Percentiles rank a stretch among this genome's conserved stretches.
Evolutionary conservation across 108 stramenopile genomes (phyloP).

Genomic region (Pinguiococcus pyrenoidosus): DNA sequence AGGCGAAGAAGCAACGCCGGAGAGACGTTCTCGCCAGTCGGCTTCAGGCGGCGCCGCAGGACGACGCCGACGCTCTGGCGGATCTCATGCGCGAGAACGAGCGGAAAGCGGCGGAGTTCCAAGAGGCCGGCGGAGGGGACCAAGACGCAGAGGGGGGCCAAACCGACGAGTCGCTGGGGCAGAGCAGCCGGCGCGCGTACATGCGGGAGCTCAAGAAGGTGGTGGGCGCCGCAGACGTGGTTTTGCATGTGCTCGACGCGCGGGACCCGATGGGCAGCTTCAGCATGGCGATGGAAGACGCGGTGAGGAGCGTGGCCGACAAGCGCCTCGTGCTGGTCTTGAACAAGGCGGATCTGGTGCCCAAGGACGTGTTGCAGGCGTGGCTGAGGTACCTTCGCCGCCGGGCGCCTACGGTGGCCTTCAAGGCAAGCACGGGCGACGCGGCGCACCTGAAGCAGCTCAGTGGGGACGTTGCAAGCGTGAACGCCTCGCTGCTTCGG

Average conservation of each 20-base stretch:
- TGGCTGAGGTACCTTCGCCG: slow-evolving; percentile 80
- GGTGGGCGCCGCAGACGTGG: slow-evolving; percentile 82
- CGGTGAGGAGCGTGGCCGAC: slow-evolving; percentile 61
- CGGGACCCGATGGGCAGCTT: slow-evolving; percentile 89
- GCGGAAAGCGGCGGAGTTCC: slow-evolving; percentile 11
- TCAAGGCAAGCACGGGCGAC: slow-evolving; percentile 77
- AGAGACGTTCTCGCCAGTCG: background rate
- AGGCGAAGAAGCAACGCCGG: slow-evolving; percentile 49
- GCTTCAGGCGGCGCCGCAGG: background rate
- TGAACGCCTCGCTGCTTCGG: too few relatives aligned
- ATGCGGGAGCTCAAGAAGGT: slow-evolving; percentile 82
- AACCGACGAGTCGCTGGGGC: slow-evolving; percentile 26
- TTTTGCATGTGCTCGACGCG: slow-evolving; percentile 94
- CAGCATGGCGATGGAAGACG: slow-evolving; percentile 60
- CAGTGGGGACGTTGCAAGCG: slow-evolving; percentile 27
- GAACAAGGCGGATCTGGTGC: slow-evolving; percentile 88
- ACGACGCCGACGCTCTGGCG: slow-evolving; percentile 8
- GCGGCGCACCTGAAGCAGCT: too few relatives aligned
- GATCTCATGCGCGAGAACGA: slow-evolving; percentile 16
- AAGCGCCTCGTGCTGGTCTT: slow-evolving; percentile 93
- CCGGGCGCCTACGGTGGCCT: slow-evolving; percentile 69
- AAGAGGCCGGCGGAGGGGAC: slow-evolving; percentile 14
- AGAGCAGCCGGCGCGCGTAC: slow-evolving; percentile 59
- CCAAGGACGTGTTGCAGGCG: slow-evolving; percentile 67
- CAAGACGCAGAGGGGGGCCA: background rate